Conservation (phyloP, 495 filamentous ascomycete species). For the Neurospora sp. region DNA sequence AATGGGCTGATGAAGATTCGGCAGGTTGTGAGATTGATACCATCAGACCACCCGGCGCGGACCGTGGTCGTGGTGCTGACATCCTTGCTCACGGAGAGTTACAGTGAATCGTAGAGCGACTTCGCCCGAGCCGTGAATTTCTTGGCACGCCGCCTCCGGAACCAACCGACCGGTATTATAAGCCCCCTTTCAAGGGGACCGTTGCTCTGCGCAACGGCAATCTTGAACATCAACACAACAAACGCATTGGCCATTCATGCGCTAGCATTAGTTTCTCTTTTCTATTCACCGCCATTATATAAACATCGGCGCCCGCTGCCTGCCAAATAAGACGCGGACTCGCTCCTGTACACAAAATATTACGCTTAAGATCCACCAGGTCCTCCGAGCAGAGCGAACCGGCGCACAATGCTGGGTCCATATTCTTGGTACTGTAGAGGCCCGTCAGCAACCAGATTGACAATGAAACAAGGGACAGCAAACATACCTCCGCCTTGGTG, state of each 20-base stretch:
- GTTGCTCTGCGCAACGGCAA: neutral
- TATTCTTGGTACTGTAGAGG: constrained; percentile 71
- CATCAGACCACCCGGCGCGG: neutral
- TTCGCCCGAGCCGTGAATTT: neutral
- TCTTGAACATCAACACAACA: neutral
- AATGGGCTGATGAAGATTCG: neutral
- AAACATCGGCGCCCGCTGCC: constrained; percentile 8
- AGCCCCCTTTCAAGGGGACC: neutral
- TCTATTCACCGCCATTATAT: neutral
- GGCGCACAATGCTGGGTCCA: constrained; percentile 86
- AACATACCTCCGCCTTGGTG: constrained; percentile 70
- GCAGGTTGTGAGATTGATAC: neutral
- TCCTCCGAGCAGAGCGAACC: constrained; percentile 89
- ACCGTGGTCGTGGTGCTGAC: neutral
- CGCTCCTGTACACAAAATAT: constrained; percentile 8
- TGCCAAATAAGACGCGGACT: constrained; percentile 3
- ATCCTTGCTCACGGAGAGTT: neutral
- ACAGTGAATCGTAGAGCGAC: neutral
- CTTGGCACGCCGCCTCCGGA: neutral
- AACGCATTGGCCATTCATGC: neutral
- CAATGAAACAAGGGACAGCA: neutral
- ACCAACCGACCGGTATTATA: neutral
- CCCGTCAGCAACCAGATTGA: constrained; percentile 7
- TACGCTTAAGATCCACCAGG: constrained; percentile 54
- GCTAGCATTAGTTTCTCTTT: constrained; percentile 1